Conservation (phyloP, 371 early-diverging fungal species). For the Choanephora cucurbitarum region DNA sequence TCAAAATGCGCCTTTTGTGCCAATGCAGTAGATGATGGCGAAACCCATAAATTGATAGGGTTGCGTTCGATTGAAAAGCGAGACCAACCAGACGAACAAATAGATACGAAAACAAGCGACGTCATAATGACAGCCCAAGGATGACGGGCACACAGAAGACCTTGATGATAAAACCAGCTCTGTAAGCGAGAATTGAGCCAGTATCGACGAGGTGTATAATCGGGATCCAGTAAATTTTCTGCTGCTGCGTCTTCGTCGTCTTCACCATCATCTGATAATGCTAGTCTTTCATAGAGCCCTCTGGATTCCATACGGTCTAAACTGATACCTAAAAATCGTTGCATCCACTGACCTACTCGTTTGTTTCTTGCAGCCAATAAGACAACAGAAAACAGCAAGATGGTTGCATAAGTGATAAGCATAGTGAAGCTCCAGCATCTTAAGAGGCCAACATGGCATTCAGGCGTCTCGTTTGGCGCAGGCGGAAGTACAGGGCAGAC, state of each 20-base stretch:
- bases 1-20: constrained; percentile 71
- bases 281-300: constrained; percentile 56
- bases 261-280: constrained; percentile 47
- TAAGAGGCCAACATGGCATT: constrained; percentile 53
- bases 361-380: constrained; percentile 29
- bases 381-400: constrained; percentile 34
- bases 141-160: constrained; percentile 62
- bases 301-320: constrained; percentile 34
- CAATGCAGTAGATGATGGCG: constrained; percentile 63
- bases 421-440: constrained; percentile 66
- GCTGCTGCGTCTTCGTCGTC: constrained; percentile 40
- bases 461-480: constrained; percentile 48
- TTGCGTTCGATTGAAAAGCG: constrained; percentile 60
- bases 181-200: constrained; percentile 62
- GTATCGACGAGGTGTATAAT: constrained; percentile 60
- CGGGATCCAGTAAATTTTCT: constrained; percentile 54
- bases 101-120: constrained; percentile 46
- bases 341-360: constrained; percentile 17
- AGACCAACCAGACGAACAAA: constrained; percentile 63
- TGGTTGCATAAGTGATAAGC: constrained; percentile 49
- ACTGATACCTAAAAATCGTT: constrained; percentile 19
- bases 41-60: constrained; percentile 75
- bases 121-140: constrained; percentile 59
- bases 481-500: constrained; percentile 63
- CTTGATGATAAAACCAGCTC: constrained; percentile 70